Conservation (phyloP, 2,329 filamentous ascomycete species). For the Mycosphaerella sp. region DNA sequence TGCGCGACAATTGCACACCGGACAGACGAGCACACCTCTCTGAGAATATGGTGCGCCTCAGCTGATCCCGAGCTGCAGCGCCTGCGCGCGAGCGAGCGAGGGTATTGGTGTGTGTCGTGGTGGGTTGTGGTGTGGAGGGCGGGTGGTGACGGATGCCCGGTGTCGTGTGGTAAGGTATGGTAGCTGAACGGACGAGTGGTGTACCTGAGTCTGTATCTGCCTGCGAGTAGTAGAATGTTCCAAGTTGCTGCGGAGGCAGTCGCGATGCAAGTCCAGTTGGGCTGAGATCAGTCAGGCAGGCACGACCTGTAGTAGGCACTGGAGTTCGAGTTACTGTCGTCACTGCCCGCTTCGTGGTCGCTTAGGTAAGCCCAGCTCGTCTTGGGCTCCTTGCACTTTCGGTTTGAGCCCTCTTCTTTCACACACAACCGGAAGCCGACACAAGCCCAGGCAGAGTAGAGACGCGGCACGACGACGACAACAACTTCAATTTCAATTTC, state of each 20-base stretch:
- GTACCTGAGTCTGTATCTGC: background rate
- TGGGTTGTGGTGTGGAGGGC: background rate
- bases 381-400: background rate
- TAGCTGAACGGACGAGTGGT: background rate
- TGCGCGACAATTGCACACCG: slow-evolving; percentile 3
- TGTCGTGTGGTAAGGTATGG: background rate
- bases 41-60: slow-evolving; percentile 5
- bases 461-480: background rate
- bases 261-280: background rate
- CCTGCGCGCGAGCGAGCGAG: background rate
- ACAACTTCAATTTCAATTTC: background rate
- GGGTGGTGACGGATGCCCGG: background rate
- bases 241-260: background rate
- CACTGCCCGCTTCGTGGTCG: background rate
- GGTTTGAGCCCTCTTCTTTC: background rate
- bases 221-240: background rate
- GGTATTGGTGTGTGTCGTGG: background rate
- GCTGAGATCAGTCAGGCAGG: background rate
- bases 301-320: background rate
- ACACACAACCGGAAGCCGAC: background rate
- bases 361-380: background rate
- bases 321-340: background rate
- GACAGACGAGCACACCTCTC: slow-evolving; percentile 1
- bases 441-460: background rate
- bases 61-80: slow-evolving; percentile 8